phyloP scores from a whole-genome alignment of 371 early-diverging fungal species.

The Mortierella sp. region DNA sequence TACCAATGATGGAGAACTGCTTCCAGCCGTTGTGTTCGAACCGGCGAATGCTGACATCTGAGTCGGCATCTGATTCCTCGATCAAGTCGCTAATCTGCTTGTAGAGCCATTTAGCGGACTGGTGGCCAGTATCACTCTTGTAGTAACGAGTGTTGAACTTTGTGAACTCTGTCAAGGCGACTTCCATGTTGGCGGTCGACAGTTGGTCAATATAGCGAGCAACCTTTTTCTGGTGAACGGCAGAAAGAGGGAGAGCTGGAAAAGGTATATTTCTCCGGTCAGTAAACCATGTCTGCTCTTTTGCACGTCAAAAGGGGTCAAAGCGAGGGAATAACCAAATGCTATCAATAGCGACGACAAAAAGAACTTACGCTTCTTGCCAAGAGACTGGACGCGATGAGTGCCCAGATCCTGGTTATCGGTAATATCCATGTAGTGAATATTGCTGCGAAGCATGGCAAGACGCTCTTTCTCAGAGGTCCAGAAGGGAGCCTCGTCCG shows the following conservation, averaged over 20 bases:
- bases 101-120: slow-evolving; percentile 85
- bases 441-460: slow-evolving; percentile 72
- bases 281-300: not conserved
- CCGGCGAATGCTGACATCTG: slow-evolving; percentile 76
- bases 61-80: slow-evolving; percentile 52
- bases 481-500: slow-evolving; percentile 69
- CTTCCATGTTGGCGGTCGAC: slow-evolving; percentile 71
- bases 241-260: slow-evolving; percentile 62
- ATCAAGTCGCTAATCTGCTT: slow-evolving; percentile 68
- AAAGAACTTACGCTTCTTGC: slow-evolving; percentile 41
- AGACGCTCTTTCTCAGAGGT: slow-evolving; percentile 75
- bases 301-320: not conserved
- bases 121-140: slow-evolving; percentile 76
- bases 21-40: slow-evolving; percentile 77
- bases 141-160: slow-evolving; percentile 93
- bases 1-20: slow-evolving; percentile 73
- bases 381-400: slow-evolving; percentile 8
- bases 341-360: not conserved
- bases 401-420: slow-evolving; percentile 62
- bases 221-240: slow-evolving; percentile 68
- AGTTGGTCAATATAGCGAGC: slow-evolving; percentile 68
- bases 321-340: not conserved
- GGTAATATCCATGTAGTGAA: slow-evolving; percentile 92
- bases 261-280: not conserved
- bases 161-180: slow-evolving; percentile 78